A percentile compares a stretch with the other conserved stretches of the same genome.
phyloP scores from a whole-genome alignment of 768 basidiomycete species.

The Gymnopilus junonius region DNA sequence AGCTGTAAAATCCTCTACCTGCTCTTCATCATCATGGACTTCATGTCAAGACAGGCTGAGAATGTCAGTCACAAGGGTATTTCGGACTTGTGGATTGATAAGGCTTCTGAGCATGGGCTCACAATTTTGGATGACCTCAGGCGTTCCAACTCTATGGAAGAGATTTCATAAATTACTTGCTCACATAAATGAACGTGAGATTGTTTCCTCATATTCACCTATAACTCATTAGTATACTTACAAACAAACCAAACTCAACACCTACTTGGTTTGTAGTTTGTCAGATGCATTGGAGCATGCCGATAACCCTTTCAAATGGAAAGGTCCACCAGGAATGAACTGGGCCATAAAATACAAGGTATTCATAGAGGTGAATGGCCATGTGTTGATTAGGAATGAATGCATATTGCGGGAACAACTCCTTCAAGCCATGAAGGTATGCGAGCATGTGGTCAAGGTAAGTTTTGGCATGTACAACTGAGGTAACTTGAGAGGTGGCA shows the following conservation, averaged over 20 bases:
- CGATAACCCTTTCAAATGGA: slow-evolving; percentile 40
- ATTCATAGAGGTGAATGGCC: slow-evolving; percentile 38
- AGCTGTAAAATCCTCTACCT: too few relatives aligned
- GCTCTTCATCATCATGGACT: not conserved
- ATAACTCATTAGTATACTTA: slow-evolving; percentile 13
- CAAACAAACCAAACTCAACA: slow-evolving; percentile 7
- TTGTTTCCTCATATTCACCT: slow-evolving; percentile 26
- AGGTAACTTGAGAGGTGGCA: slow-evolving; percentile 23
- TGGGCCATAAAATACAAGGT: slow-evolving; percentile 37
- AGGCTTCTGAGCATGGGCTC: slow-evolving; percentile 7
- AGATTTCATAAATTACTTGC: slow-evolving; percentile 17
- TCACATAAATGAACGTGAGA: slow-evolving; percentile 12
- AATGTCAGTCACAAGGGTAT: slow-evolving; percentile 15
- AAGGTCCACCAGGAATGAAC: slow-evolving; percentile 40
- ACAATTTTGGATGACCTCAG: slow-evolving; percentile 15
- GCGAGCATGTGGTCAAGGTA: slow-evolving; percentile 20
- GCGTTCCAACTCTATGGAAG: slow-evolving; percentile 12
- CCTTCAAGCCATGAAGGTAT: slow-evolving; percentile 34
- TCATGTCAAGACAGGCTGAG: not conserved
- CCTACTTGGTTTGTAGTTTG: slow-evolving; percentile 21
- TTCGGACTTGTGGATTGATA: slow-evolving; percentile 14
- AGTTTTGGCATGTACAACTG: slow-evolving; percentile 1
- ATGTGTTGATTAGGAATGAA: slow-evolving; percentile 43
- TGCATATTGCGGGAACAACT: slow-evolving; percentile 32
- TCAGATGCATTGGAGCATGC: slow-evolving; percentile 21